Base-by-base conservation (phyloP, 805 yeast species). In the Hanseniaspora thailandica region DNA sequence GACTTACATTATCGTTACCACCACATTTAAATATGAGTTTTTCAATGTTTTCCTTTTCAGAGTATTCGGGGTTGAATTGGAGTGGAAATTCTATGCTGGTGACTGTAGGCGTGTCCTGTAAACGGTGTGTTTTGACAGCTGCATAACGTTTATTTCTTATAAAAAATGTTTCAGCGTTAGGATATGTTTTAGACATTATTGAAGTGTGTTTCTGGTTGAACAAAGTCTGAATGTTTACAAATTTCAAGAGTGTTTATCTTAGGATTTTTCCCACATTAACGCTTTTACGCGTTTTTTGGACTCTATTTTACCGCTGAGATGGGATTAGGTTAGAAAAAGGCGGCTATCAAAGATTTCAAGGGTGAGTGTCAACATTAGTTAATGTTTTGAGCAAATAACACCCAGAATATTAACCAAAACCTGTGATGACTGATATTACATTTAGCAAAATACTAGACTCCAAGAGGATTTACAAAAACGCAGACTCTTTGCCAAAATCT, bases 61-160 rank as follows among this genome's bases (percentile, higher is more conserved):
- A 31, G 13, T 63, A 72, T 7, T 89, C 89, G 17, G 45, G 9
- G 22, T 47, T 53, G 45, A 47, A 53, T 20, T 74, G 72, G 30
- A 87, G 67, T 0, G 97, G 97, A 55, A 84, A 73, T 62, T 89
- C 97, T 17, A 89, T 76, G 2, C 89, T 76, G 4, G 84, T 73
- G 23, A 80, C 79, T 59, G 81, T 80, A 8, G 95, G 93, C 1
- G 85, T 73, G 59, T 85, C 93, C 35, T 53, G 51, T 61, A 86
- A 66, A 10, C 84, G 75, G 61, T 75, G 76, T 58, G 75, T 77
- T 45, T 74, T 72, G 1, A 85, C 86, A 19, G 60, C 17, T 2
- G 39, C 28, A 25, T 43, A 17, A 31, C 54, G 36, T 12, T 31
- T 43, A 12, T 43, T 41, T 30, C 33, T 41, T 3, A 50, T 43